phyloP scores from a whole-genome alignment of 192 early-diverging fungal genomes.

The Mortierella hygrophila region DNA sequence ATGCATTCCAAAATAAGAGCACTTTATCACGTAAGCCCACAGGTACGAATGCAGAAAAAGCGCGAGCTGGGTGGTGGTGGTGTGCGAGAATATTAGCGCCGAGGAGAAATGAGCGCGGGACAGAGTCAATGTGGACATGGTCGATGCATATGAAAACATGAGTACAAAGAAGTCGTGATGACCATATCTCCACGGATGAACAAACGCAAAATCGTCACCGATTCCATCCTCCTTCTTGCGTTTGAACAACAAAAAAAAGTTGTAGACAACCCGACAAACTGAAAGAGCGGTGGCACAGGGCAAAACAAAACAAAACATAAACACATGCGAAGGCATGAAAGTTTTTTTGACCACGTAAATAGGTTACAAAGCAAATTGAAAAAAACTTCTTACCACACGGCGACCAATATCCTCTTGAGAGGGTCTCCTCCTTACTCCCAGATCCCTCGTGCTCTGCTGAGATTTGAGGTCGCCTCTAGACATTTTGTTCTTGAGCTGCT shows the following conservation, averaged over 20 bases:
- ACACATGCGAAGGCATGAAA: neutral
- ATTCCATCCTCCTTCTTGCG: neutral
- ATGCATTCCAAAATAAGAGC: conserved; percentile 3
- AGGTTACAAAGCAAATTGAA: neutral
- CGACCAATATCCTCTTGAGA: conserved; percentile 46
- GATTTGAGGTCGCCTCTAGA: conserved; percentile 33
- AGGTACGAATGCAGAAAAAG: neutral
- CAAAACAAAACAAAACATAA: neutral
- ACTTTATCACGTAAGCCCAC: conserved; percentile 14
- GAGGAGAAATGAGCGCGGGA: neutral
- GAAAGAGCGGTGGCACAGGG: neutral
- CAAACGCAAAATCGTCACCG: neutral
- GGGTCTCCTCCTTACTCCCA: neutral
- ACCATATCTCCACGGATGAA: neutral
- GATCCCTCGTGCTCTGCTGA: conserved; percentile 6
- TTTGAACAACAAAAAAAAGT: neutral
- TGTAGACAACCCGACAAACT: neutral
- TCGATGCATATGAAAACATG: neutral
- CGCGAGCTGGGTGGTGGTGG: neutral
- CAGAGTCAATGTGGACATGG: neutral
- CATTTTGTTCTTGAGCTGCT: conserved; percentile 41
- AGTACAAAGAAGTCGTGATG: neutral
- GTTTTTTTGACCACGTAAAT: neutral
- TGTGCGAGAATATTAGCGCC: neutral
- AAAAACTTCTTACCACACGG: conserved; percentile 29